Percentiles rank a stretch among this genome's conserved stretches.
phyloP scores from a whole-genome alignment of 345 rosid genomes.

The Gossypium anomalum region DNA sequence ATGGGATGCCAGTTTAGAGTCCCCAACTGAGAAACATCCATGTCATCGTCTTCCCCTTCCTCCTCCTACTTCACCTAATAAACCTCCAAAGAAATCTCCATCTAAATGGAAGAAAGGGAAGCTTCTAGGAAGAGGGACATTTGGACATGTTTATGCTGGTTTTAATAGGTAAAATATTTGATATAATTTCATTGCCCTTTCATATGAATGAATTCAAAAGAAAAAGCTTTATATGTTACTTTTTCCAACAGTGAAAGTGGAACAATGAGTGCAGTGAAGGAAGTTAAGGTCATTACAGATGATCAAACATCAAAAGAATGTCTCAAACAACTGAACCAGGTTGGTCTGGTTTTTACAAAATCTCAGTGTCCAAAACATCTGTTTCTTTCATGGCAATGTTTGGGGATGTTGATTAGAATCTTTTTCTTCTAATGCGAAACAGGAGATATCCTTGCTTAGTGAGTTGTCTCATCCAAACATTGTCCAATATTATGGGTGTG shows the following conservation, averaged over 20 bases:
- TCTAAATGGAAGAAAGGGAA: conserved; percentile 23
- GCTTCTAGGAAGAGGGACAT: conserved; percentile 25
- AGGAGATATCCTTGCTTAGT: conserved; percentile 90
- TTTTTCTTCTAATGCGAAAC: conserved; percentile 23
- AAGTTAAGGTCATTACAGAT: conserved; percentile 73
- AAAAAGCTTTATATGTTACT: background rate
- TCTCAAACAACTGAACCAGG: conserved; percentile 93
- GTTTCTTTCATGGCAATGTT: background rate
- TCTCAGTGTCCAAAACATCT: background rate
- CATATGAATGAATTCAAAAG: background rate
- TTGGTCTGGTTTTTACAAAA: conserved; percentile 8
- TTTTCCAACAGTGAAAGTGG: conserved; percentile 60
- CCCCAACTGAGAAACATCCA: conserved; percentile 8
- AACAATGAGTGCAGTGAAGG: conserved; percentile 91
- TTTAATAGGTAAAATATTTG: conserved; percentile 8
- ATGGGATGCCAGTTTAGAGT: conserved; percentile 6
- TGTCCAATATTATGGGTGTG: conserved; percentile 86
- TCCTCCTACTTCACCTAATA: background rate
- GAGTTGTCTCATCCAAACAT: conserved; percentile 83
- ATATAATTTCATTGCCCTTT: background rate
- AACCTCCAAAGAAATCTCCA: background rate
- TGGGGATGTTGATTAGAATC: conserved; percentile 3
- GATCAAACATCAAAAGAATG: conserved; percentile 78
- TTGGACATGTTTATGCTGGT: conserved; percentile 22
- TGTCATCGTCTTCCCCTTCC: conserved; percentile 18